Conservation (phyloP, 495 filamentous ascomycete genomes). For the Aspergillus campestris region DNA sequence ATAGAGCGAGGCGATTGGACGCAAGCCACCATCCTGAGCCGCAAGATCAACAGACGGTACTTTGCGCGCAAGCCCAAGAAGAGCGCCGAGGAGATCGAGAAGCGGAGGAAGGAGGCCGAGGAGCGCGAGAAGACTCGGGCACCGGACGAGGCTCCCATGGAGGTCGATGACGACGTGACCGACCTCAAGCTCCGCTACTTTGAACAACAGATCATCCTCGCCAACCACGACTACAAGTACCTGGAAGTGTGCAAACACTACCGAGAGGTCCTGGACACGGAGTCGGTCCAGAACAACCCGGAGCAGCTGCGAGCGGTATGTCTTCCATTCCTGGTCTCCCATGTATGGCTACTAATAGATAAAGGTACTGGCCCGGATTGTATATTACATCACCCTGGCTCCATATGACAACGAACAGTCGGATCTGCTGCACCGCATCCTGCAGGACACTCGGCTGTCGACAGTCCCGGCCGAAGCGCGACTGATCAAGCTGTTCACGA, state of each 20-base stretch:
- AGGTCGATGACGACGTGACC: slow-evolving; percentile 81
- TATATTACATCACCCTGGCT: slow-evolving; percentile 94
- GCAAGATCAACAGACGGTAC: slow-evolving; percentile 94
- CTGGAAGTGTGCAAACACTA: slow-evolving; percentile 97
- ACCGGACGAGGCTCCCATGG: slow-evolving; percentile 64
- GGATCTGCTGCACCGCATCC: slow-evolving; percentile 89
- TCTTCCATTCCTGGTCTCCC: slow-evolving; percentile 1
- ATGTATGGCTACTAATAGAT: slow-evolving; percentile 1
- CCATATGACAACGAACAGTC: slow-evolving; percentile 98
- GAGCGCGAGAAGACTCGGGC: slow-evolving; percentile 65
- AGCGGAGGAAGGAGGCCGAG: slow-evolving; percentile 76
- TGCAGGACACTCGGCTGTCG: slow-evolving; percentile 54
- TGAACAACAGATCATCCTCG: slow-evolving; percentile 87
- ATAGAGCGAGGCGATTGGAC: slow-evolving; percentile 95
- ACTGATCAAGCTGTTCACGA: slow-evolving; percentile 86
- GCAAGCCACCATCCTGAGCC: slow-evolving; percentile 85
- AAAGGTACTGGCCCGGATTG: slow-evolving; percentile 79
- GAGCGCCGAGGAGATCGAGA: slow-evolving; percentile 75
- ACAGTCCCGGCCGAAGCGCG: slow-evolving; percentile 65
- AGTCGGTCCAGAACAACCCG: slow-evolving; percentile 83
- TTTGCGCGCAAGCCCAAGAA: slow-evolving; percentile 84
- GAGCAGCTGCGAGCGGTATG: slow-evolving; percentile 75
- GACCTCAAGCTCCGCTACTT: slow-evolving; percentile 95
- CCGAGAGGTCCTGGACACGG: slow-evolving; percentile 88
- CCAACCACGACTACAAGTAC: slow-evolving; percentile 96